phyloP scores from a whole-genome alignment of 352 stramenopile genomes.

The Blastocystis sp. region DNA sequence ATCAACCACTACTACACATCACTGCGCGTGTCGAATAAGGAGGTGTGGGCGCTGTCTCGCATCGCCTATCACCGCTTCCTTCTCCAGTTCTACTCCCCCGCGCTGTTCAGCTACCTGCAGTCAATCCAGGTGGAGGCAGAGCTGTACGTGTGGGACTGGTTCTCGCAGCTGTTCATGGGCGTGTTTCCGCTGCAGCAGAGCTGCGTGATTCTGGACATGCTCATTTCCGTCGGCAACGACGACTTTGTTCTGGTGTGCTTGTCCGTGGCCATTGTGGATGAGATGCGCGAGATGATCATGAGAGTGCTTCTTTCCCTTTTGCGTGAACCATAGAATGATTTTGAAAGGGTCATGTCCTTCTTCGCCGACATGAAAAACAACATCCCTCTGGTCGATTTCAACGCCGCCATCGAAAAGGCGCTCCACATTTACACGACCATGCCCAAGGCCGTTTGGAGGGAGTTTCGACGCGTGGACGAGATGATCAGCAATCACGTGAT shows the following conservation, averaged over 20 bases:
- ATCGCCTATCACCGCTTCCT: constrained; percentile 19
- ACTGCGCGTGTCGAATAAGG: neutral
- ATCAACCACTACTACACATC: constrained; percentile 29
- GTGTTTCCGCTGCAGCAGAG: constrained; percentile 7
- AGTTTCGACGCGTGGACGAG: constrained; percentile 14
- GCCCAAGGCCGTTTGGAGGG: constrained; percentile 1
- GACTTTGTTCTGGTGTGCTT: constrained; percentile 56
- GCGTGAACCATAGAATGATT: constrained; percentile 13
- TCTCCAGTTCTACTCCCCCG: constrained; percentile 9
- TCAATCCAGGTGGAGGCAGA: constrained; percentile 21
- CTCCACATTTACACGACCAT: constrained; percentile 28
- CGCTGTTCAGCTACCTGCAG: constrained; percentile 1
- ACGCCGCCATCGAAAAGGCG: constrained; percentile 12
- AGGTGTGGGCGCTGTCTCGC: neutral
- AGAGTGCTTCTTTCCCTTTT: neutral
- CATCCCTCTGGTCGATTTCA: constrained; percentile 49
- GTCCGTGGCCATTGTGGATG: constrained; percentile 37
- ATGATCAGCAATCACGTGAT: constrained; percentile 14
- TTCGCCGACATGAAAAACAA: constrained; percentile 58
- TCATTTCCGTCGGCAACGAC: constrained; percentile 24
- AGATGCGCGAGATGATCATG: constrained; percentile 37
- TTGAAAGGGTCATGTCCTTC: constrained; percentile 35
- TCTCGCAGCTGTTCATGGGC: constrained; percentile 52
- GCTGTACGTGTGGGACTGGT: constrained; percentile 62
- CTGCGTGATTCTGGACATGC: constrained; percentile 36